Evolutionary conservation across 768 basidiomycete species (phyloP), one percentile per base, ranked within the genome.

Genomic region (Hortiboletus flavorubellus): DNA sequence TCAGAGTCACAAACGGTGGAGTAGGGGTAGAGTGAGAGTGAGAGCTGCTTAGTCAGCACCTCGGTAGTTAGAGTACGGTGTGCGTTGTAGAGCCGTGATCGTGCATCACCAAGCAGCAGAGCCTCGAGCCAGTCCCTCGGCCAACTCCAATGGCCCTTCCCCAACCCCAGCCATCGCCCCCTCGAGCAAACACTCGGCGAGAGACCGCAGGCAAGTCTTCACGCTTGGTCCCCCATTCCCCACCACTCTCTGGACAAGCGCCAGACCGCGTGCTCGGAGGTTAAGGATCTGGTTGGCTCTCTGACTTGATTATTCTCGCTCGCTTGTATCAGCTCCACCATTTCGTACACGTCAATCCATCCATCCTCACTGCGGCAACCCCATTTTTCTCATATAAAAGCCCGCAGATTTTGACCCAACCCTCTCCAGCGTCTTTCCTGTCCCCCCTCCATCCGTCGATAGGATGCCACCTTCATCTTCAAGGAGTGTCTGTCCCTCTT

Each of bases 141-240:
- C 21, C 21, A 21, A 21, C 37, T 87, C 79, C 65, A 91, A 91
- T 0, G 86, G 55, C 0, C 51, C 50, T 0, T 46, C 41, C 0
- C 84, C 87, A 2, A 89, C 80, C n/a, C n/a, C n/a, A n/a, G n/a
- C 74, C 50, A 93, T 75, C 2, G 85, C 83, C 12, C 87, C 89
- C 16, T 80, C 75, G 34, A 95, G 71, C 29, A 98, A 65, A 5
- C 91, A 64, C 8, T 76, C 67, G 5, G 83, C 79, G 21, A 97
- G 68, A 0, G 73, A 64, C 0, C 84, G 80, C 5, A 95, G 75
- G 56, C 87, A 80, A 1, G 64, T 63, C 30, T 76, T 76, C 46
- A 91, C 45, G n/a, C 40, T 79, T 48, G 83, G 78, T 21, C 82
- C 79, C 3, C 50, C 54, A 0, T 35, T 9, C 8, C 12, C 41